Evolutionary conservation across 2,329 filamentous ascomycete species (phyloP).

Genomic region (Arthrobotrys musiformis): DNA sequence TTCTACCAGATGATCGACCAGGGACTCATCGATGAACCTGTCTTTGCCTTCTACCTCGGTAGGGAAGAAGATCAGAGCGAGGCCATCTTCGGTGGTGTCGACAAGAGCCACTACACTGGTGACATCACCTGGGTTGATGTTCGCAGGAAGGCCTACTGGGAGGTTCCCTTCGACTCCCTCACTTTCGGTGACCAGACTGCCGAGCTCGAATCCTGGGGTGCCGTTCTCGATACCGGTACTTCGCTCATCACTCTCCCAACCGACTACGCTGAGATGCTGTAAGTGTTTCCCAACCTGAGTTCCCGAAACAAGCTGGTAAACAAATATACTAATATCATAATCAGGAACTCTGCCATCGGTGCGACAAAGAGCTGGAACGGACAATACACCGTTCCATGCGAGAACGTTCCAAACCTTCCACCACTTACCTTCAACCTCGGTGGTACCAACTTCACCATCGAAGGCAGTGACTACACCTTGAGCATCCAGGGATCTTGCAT

Average conservation of each 20-base stretch:
- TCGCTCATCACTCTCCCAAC: slow-evolving; percentile 95
- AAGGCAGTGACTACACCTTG: slow-evolving; percentile 90
- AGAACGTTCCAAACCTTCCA: slow-evolving; percentile 81
- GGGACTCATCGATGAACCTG: slow-evolving; percentile 85
- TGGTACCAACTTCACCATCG: slow-evolving; percentile 92
- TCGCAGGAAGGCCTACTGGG: slow-evolving; percentile 99
- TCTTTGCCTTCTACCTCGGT: slow-evolving; percentile 96
- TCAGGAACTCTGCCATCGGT: slow-evolving; percentile 89
- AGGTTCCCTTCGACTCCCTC: slow-evolving; percentile 94
- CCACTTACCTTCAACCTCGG: slow-evolving; percentile 87
- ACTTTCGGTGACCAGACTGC: slow-evolving; percentile 85
- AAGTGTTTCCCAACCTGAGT: slow-evolving; percentile 61
- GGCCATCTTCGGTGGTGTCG: slow-evolving; percentile 87
- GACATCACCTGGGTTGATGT: slow-evolving; percentile 93
- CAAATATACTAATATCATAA: not conserved
- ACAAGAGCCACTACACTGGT: slow-evolving; percentile 82
- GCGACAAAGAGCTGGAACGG: slow-evolving; percentile 98
- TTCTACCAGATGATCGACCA: slow-evolving; percentile 97
- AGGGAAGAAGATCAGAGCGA: slow-evolving; percentile 80
- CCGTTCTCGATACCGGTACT: slow-evolving; percentile 97
- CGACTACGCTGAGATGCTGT: slow-evolving; percentile 89
- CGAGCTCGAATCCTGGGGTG: slow-evolving; percentile 81
- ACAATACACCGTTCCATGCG: slow-evolving; percentile 93
- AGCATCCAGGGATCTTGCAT: slow-evolving; percentile 96
- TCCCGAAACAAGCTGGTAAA: not conserved